A percentile compares a stretch with the other conserved stretches of the same genome.
phyloP scores from a whole-genome alignment of 371 early-diverging fungal species.

The Mucor irregularis region DNA sequence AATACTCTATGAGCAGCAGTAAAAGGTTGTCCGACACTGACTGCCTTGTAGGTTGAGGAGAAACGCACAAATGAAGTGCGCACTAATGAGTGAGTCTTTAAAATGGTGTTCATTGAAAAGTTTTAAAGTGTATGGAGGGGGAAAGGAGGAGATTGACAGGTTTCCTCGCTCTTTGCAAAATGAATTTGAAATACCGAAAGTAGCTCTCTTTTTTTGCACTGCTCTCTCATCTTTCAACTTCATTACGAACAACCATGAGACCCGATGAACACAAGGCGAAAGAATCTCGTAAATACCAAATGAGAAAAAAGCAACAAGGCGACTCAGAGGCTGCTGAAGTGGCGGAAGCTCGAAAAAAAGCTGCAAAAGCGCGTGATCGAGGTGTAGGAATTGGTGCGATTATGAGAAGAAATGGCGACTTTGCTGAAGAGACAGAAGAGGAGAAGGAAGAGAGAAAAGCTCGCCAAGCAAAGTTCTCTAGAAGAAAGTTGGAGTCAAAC shows the following conservation, averaged over 20 bases:
- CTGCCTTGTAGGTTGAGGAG: slow-evolving; percentile 58
- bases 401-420: slow-evolving; percentile 44
- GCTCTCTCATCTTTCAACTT: background rate
- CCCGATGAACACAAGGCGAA: slow-evolving; percentile 52
- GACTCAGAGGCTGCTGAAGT: slow-evolving; percentile 41
- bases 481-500: slow-evolving; percentile 37
- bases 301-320: slow-evolving; percentile 39
- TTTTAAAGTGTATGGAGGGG: too few species aligned
- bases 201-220: slow-evolving; percentile 3
- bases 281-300: slow-evolving; percentile 47
- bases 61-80: slow-evolving; percentile 1
- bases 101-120: background rate
- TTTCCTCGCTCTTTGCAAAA: background rate
- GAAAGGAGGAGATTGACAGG: background rate
- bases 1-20: slow-evolving; percentile 83
- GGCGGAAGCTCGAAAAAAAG: slow-evolving; percentile 33
- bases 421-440: slow-evolving; percentile 15
- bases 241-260: slow-evolving; percentile 33
- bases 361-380: slow-evolving; percentile 32
- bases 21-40: slow-evolving; percentile 75
- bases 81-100: background rate
- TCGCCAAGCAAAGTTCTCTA: slow-evolving; percentile 29
- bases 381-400: slow-evolving; percentile 43
- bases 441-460: slow-evolving; percentile 17
- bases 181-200: too few species aligned